These are phyloP conservation scores for Pyrenula aspistea DNA, from an alignment of 495 filamentous ascomycete species.

Conservation along the genomic window DNA sequence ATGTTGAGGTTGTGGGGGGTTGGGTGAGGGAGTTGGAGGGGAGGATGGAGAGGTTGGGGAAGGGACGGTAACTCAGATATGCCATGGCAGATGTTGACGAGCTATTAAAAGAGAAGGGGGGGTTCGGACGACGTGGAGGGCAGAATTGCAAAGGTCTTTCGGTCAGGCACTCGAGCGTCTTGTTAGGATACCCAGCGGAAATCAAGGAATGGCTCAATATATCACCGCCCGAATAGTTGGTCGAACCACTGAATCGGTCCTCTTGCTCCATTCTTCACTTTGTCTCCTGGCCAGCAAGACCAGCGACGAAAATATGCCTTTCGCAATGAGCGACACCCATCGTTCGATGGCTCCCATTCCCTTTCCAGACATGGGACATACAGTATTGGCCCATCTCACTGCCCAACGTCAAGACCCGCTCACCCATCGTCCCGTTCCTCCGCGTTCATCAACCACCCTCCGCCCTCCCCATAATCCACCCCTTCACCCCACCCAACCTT, in stretches of 20 bases:
- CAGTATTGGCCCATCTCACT: too few species aligned
- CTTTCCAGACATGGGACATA: too few species aligned
- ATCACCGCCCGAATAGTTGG: neutral
- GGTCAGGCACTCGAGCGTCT: neutral
- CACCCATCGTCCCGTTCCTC: too few species aligned
- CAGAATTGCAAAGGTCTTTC: neutral
- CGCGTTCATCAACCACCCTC: slow-evolving; percentile 38
- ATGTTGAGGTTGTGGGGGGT: slow-evolving; percentile 67
- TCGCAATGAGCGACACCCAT: too few species aligned
- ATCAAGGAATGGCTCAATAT: neutral
- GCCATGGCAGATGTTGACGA: too few species aligned
- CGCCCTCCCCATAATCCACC: slow-evolving; percentile 81
- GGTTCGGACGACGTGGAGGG: neutral
- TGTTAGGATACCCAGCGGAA: neutral
- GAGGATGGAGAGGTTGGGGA: slow-evolving; percentile 46
- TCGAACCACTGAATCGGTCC: too few species aligned
- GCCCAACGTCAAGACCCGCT: too few species aligned
- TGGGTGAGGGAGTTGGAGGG: slow-evolving; percentile 86
- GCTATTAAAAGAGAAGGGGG: neutral
- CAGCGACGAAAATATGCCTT: too few species aligned
- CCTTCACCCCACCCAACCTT: slow-evolving; percentile 65
- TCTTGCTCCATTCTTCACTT: too few species aligned
- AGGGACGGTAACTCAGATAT: too few species aligned
- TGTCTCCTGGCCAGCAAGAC: too few species aligned
- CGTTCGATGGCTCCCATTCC: too few species aligned